These are phyloP conservation scores for Aspergillus sp. DNA, from an alignment of 2,329 filamentous ascomycete species.

Conservation along the genomic window DNA sequence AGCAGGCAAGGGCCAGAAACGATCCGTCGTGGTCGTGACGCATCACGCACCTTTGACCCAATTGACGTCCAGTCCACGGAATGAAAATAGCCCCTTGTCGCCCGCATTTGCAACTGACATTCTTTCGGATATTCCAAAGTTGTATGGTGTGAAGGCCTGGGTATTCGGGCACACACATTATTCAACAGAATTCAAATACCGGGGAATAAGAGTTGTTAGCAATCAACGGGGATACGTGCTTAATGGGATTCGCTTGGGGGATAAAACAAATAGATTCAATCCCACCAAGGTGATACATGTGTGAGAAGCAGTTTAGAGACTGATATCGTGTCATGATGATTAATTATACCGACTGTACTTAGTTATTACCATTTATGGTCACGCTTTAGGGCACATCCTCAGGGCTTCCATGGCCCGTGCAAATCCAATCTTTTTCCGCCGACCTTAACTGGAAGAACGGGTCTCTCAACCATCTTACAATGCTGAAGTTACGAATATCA, in stretches of 20 bases:
- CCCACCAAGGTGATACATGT: slow-evolving; percentile 12
- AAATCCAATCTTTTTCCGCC: slow-evolving; percentile 14
- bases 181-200: slow-evolving; percentile 34
- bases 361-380: neutral
- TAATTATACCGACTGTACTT: neutral
- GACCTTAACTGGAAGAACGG: slow-evolving; percentile 1
- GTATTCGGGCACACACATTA: slow-evolving; percentile 43
- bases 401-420: slow-evolving; percentile 28
- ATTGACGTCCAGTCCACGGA: slow-evolving; percentile 44
- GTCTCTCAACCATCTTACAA: slow-evolving; percentile 9
- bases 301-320: neutral
- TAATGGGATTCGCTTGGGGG: slow-evolving; percentile 13
- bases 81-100: slow-evolving; percentile 42
- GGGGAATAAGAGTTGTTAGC: slow-evolving; percentile 31
- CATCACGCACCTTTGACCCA: slow-evolving; percentile 52
- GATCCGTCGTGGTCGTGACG: slow-evolving; percentile 45
- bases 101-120: slow-evolving; percentile 51
- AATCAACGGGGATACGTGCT: slow-evolving; percentile 41
- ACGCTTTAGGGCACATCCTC: slow-evolving; percentile 14
- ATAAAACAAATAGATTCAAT: slow-evolving; percentile 10
- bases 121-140: slow-evolving; percentile 14
- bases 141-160: slow-evolving; percentile 32
- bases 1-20: neutral
- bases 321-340: neutral
- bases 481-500: slow-evolving; percentile 18